Base-by-base conservation (phyloP, 179 eudicot species). In the Gypsophila paniculata region DNA sequence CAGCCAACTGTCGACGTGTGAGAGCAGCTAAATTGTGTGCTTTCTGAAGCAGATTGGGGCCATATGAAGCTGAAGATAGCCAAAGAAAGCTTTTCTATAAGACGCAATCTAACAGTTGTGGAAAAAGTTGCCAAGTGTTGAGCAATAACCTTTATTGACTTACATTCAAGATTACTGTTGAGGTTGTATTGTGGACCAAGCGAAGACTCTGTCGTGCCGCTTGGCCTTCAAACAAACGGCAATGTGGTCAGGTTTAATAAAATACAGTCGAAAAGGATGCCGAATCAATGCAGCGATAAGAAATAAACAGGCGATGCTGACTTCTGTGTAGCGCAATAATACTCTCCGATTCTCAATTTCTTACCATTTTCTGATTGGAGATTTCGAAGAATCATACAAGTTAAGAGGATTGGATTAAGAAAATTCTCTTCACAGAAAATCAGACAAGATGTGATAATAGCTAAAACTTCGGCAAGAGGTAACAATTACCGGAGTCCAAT, bases 1-100 rank as follows among this genome's bases (percentile, higher is more conserved):
- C 89, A 76, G 74, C 85, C 76, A 88, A 79, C 70, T 66, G 82
- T 54, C 99, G 97, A 42, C 87, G 91, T 55, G 68, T 71, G 21
- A 39, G 62, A 69, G 77, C 55, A 22, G 66, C 81, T 17, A 62
- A 71, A 70, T 67, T 75, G 38, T 78, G 72, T 10, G 69, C 77
- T 72, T 69, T 72, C 68, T 77, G 79, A 67, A 69, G 72, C 38
- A 61, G 7, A 32, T 76, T 72, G 34, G 78, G 74, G 76, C 78
- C 76, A 48, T 73, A 71, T 17, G 81, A 80, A 80, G 81, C 96
- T 87, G 79, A 60, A 11, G 61, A 54, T 58, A 8, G 23, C 72
- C 59, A 61, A 44, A 58, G n/a, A 59, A 8, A 26, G 25, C 36
- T 22, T 8, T 23, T 11, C 15, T 4, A 52, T 39, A 11, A 38